phyloP scores from a whole-genome alignment of 148 eudicot genomes.

The Vaccinium corymbosum region DNA sequence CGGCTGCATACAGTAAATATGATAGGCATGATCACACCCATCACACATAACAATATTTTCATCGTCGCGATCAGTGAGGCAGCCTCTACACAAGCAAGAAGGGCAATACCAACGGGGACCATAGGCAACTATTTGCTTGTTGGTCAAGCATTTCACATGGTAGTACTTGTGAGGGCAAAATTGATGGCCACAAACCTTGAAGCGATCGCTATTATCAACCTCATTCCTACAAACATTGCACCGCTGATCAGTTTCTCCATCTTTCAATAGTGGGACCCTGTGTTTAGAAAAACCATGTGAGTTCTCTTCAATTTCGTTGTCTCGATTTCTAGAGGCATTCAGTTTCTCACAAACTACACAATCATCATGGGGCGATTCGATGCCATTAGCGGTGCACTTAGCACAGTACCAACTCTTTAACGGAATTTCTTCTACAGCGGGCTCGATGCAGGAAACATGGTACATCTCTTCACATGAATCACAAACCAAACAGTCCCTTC shows the following conservation, averaged over 20 bases:
- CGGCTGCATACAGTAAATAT: conserved; percentile 86
- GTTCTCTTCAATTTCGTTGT: conserved; percentile 38
- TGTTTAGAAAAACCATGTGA: conserved; percentile 36
- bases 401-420: conserved; percentile 77
- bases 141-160: conserved; percentile 71
- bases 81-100: conserved; percentile 81
- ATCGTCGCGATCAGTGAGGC: conserved; percentile 77
- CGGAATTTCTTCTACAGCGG: conserved; percentile 69
- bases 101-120: conserved; percentile 93
- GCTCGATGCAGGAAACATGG: conserved; percentile 80
- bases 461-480: conserved; percentile 85
- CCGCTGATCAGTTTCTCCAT: conserved; percentile 18
- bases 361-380: conserved; percentile 61
- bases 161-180: conserved; percentile 62
- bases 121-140: conserved; percentile 50
- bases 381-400: conserved; percentile 52
- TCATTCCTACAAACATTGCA: conserved; percentile 56
- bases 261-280: conserved; percentile 33
- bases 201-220: conserved; percentile 39
- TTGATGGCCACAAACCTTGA: conserved; percentile 63
- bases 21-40: conserved; percentile 89
- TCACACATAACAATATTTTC: conserved; percentile 77
- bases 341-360: conserved; percentile 75
- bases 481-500: conserved; percentile 68
- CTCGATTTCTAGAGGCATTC: conserved; percentile 26